Conservation (phyloP, 768 basidiomycete species). For the Tulasnella sp. region DNA sequence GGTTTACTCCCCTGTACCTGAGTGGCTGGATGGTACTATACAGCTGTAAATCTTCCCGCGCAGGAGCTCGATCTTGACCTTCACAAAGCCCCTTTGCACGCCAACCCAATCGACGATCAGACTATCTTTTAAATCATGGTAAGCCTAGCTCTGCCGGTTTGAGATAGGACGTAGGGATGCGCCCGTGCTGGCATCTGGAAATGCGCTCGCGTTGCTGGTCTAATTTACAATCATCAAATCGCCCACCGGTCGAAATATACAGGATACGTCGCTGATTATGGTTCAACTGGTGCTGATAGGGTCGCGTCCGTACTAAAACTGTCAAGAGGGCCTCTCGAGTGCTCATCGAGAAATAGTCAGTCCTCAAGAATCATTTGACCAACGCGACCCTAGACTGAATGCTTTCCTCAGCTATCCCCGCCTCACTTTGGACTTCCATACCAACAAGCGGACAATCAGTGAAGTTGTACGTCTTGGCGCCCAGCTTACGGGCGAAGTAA, state of each 20-base stretch:
- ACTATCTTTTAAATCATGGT: background rate
- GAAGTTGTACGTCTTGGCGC: constrained; percentile 60
- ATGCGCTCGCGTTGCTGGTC: no score
- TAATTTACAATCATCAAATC: no score
- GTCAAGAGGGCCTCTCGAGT: constrained; percentile 99
- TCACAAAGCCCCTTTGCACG: no score
- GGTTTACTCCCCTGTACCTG: background rate
- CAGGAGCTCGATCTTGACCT: no score
- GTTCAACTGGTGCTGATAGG: constrained; percentile 40
- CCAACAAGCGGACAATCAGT: constrained; percentile 98
- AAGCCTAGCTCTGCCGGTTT: background rate
- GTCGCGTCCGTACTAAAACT: constrained; percentile 99
- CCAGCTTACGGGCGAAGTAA: background rate
- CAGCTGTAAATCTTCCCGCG: background rate
- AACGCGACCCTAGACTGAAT: background rate
- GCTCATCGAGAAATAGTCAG: constrained; percentile 98
- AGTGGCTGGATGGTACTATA: constrained; percentile 12
- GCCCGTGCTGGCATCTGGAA: no score
- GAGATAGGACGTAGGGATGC: no score
- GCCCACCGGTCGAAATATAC: no score
- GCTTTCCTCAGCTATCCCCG: constrained; percentile 72
- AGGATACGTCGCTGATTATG: background rate
- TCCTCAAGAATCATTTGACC: constrained; percentile 17
- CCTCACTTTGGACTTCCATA: constrained; percentile 98
- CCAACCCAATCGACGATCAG: no score